phyloP scores from a whole-genome alignment of 768 basidiomycete species.

The Lactifluus rugatus region DNA sequence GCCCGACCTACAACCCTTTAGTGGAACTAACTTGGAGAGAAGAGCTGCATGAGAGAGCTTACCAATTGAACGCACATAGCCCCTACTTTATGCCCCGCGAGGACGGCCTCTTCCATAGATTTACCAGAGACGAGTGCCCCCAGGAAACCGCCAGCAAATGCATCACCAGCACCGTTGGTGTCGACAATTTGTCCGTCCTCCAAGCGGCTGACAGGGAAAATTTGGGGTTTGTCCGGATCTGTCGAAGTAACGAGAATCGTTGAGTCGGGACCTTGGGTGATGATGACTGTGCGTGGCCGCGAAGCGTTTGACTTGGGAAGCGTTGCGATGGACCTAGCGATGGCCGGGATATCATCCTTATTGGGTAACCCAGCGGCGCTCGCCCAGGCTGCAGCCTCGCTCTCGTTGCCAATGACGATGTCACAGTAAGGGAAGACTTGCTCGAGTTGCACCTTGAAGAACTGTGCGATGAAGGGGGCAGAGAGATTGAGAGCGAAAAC shows the following conservation, averaged over 20 bases:
- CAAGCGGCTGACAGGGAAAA: conserved; percentile 50
- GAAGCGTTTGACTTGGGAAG: conserved; percentile 67
- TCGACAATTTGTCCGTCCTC: conserved; percentile 68
- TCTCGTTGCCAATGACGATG: conserved; percentile 92
- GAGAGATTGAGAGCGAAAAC: conserved; percentile 89
- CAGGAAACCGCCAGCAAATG: conserved; percentile 93
- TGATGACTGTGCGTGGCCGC: conserved; percentile 71
- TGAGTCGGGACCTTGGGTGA: conserved; percentile 80
- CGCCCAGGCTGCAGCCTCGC: conserved; percentile 86
- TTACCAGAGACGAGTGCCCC: conserved; percentile 79
- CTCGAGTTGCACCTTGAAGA: conserved; percentile 77
- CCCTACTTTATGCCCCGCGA: conserved; percentile 81
- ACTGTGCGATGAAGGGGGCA: conserved; percentile 94
- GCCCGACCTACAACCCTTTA: conserved; percentile 36
- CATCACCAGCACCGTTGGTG: conserved; percentile 97
- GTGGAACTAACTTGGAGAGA: neutral
- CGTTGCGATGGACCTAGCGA: conserved; percentile 69
- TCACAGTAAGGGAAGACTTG: conserved; percentile 78
- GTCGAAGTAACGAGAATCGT: conserved; percentile 66
- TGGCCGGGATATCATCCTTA: conserved; percentile 43
- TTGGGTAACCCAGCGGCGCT: conserved; percentile 57
- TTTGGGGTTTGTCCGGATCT: conserved; percentile 44
- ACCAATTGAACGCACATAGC: conserved; percentile 79
- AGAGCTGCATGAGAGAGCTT: conserved; percentile 18
- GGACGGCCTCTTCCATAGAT: conserved; percentile 62